Base-by-base conservation (phyloP, 2,329 filamentous ascomycete species). In the Lomentospora prolificans region DNA sequence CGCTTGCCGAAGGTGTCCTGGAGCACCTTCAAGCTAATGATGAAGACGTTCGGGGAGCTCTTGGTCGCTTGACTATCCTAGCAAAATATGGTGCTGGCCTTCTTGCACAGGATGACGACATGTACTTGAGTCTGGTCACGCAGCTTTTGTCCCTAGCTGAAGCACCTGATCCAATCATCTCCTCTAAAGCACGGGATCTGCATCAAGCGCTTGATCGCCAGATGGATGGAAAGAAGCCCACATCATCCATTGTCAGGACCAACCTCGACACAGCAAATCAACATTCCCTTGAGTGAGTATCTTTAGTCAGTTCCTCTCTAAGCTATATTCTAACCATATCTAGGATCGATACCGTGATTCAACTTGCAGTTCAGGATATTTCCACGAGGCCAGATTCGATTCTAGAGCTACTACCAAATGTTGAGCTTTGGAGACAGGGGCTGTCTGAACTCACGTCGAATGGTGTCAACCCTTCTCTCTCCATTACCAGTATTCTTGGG, bases 401-500 rank as follows among this genome's bases (percentile, higher is more conserved):
- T 1, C 67, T 73, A 58, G 72, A 76, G 9, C 68, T 92, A 3
- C 73, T 94, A 36, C 89, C 90, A 0, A 78, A 78, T 60, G 70
- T 74, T 0, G 70, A 77, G 2, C 70, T 80, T 8, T 96, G 91
- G 90, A 75, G 78, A 61, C 62, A 74, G 12, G 79, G 87, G 12
- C 68, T 96, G 2, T 64, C 66, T 0, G 71, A 70, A 1, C 77
- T 60, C 59, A 1, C 65, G 64, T 14, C 67, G 90, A 57, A 68
- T 87, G 4, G 66, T 1, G 78, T 84, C 2, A 80, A 81, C 58
- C 74, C 80, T 4, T 84, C 89, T 0, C 70, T 95, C 3, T 82
- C 89, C 0, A 80, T 96, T 3, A 89, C 86, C 2, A 91, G 84
- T 64, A 78, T 77, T 24, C 73, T 96, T 5, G 83, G 81, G 0